Conservation (phyloP, 1,284 basidiomycete species). For the Flammula alnicola region DNA sequence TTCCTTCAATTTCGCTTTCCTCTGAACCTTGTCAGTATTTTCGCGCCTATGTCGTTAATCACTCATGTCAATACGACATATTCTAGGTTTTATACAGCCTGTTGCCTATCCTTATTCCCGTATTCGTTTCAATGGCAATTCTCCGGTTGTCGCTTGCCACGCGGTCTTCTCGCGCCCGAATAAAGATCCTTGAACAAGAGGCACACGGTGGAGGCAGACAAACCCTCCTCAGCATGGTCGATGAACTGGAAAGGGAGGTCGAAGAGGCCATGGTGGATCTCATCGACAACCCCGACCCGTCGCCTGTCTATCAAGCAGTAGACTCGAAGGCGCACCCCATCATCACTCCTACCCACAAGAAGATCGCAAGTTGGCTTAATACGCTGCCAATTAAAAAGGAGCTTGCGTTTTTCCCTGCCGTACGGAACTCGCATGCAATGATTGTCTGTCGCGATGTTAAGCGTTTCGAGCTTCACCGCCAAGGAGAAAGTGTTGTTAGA, state of each 20-base stretch:
- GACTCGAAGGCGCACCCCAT: constrained; percentile 45
- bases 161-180: constrained; percentile 59
- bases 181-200: constrained; percentile 62
- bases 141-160: constrained; percentile 58
- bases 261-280: constrained; percentile 58
- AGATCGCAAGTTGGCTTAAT: constrained; percentile 60
- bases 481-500: constrained; percentile 64
- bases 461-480: constrained; percentile 56
- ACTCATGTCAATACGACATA: no score
- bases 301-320: constrained; percentile 19
- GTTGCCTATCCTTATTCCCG: constrained; percentile 69
- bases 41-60: no score
- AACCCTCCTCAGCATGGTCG: constrained; percentile 57
- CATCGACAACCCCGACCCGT: constrained; percentile 37
- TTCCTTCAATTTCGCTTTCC: constrained; percentile 70
- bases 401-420: constrained; percentile 59
- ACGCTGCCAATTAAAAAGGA: constrained; percentile 72
- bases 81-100: constrained; percentile 59
- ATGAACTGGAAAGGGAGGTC: constrained; percentile 59
- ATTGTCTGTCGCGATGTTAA: constrained; percentile 71
- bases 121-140: constrained; percentile 54
- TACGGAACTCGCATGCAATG: constrained; percentile 68
- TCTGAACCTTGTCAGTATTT: constrained; percentile 65
- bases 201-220: constrained; percentile 37
- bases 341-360: constrained; percentile 58